Conservation (phyloP, 129 eudicot genomes). For the Heracleum sosnowskyi region DNA sequence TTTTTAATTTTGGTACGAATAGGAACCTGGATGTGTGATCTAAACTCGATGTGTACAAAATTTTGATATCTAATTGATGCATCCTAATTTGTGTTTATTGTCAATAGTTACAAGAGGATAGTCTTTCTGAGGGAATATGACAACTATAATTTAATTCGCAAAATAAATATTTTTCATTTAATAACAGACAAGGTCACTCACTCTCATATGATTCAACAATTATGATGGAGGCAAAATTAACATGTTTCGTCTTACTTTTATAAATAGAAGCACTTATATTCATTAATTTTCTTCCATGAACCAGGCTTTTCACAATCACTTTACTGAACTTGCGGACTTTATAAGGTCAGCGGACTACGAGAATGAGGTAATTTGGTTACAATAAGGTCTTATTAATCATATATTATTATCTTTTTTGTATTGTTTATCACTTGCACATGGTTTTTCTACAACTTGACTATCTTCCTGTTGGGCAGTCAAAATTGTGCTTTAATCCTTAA, state of each 20-base stretch:
- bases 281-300: neutral
- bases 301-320: neutral
- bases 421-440: neutral
- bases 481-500: neutral
- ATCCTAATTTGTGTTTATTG: neutral
- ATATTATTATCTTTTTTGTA: neutral
- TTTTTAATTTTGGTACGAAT: neutral
- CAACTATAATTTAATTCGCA: neutral
- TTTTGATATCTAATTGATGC: neutral
- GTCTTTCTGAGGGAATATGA: neutral
- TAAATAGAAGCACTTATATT: neutral
- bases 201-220: neutral
- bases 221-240: neutral
- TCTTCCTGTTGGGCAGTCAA: neutral
- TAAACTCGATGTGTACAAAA: neutral
- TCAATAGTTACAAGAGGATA: neutral
- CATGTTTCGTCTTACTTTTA: neutral
- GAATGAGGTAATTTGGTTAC: constrained; percentile 1
- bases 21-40: neutral
- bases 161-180: neutral
- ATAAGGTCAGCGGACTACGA: neutral
- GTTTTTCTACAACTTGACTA: neutral
- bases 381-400: neutral
- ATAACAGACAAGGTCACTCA: neutral
- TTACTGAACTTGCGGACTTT: neutral